Evolutionary conservation across 2,329 filamentous ascomycete genomes (phyloP).

Genomic region (Pleoardoris graminearum): DNA sequence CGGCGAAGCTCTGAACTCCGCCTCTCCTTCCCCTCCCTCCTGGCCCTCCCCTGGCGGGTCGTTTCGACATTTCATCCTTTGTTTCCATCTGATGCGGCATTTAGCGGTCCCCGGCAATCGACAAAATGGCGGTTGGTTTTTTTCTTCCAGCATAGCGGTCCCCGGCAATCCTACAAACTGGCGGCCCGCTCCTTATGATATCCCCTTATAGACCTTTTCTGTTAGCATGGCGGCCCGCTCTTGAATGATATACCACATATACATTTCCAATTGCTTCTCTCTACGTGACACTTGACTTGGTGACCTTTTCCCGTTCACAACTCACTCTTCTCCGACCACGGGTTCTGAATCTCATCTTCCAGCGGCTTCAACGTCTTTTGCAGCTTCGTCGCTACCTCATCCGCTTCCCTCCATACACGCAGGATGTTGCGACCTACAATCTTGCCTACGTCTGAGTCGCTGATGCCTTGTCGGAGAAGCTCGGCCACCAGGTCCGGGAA

Average conservation of each 20-base stretch:
- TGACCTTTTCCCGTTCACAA: neutral
- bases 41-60: neutral
- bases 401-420: slow-evolving; percentile 80
- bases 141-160: slow-evolving; percentile 1
- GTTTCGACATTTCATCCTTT: neutral
- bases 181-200: slow-evolving; percentile 1
- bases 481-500: slow-evolving; percentile 79
- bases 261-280: too few relatives aligned
- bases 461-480: slow-evolving; percentile 72
- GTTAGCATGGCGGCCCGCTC: slow-evolving; percentile 4
- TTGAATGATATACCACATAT: neutral
- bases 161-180: slow-evolving; percentile 6
- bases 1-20: slow-evolving; percentile 3
- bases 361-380: slow-evolving; percentile 55
- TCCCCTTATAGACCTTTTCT: neutral
- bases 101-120: neutral
- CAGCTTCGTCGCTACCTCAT: slow-evolving; percentile 69
- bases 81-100: neutral
- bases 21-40: neutral
- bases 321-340: slow-evolving; percentile 18
- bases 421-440: slow-evolving; percentile 80
- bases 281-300: too few relatives aligned
- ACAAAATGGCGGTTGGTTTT: neutral
- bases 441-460: slow-evolving; percentile 72
- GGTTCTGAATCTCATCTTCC: slow-evolving; percentile 47